Evolutionary conservation across 441 rosid species (phyloP).

Genomic region (Euphorbia corollata): DNA sequence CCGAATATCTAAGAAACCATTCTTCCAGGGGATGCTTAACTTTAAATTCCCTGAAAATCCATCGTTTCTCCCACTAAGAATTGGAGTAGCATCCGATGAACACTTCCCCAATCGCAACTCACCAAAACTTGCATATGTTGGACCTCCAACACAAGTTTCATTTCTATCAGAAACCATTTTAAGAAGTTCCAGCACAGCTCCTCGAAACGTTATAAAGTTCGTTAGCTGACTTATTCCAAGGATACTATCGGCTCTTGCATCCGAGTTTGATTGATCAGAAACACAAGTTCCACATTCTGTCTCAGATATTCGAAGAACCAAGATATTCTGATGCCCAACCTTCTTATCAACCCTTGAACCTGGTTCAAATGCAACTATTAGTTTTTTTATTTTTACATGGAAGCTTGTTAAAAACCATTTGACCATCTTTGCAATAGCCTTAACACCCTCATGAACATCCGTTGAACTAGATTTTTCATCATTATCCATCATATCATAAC

Average conservation of each 20-base stretch:
- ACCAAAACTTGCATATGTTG: slow-evolving; percentile 23
- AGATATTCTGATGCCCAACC: slow-evolving; percentile 32
- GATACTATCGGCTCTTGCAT: slow-evolving; percentile 40
- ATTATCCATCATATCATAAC: slow-evolving; percentile 32
- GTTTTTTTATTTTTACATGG: slow-evolving; percentile 57
- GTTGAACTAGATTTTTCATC: slow-evolving; percentile 35
- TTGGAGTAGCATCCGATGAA: slow-evolving; percentile 40
- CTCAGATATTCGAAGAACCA: slow-evolving; percentile 71
- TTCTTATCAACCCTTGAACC: slow-evolving; percentile 31
- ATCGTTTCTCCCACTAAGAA: slow-evolving; percentile 57
- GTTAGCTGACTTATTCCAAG: slow-evolving; percentile 67
- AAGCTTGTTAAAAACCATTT: slow-evolving; percentile 89
- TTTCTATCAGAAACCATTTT: slow-evolving; percentile 38
- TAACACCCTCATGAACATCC: slow-evolving; percentile 97
- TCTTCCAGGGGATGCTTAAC: slow-evolving; percentile 91
- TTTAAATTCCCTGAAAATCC: slow-evolving; percentile 83
- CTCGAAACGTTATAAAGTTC: slow-evolving; percentile 70
- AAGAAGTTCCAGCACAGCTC: slow-evolving; percentile 78
- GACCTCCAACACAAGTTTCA: slow-evolving; percentile 27
- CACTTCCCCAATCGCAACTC: slow-evolving; percentile 23
- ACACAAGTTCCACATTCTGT: slow-evolving; percentile 70
- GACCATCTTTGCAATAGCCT: slow-evolving; percentile 94
- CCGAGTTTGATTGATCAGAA: slow-evolving; percentile 41
- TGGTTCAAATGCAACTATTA: slow-evolving; percentile 85
- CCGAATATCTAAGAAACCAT: slow-evolving; percentile 86